phyloP scores from a whole-genome alignment of 2,329 filamentous ascomycete species.

The Claviceps digitariae region DNA sequence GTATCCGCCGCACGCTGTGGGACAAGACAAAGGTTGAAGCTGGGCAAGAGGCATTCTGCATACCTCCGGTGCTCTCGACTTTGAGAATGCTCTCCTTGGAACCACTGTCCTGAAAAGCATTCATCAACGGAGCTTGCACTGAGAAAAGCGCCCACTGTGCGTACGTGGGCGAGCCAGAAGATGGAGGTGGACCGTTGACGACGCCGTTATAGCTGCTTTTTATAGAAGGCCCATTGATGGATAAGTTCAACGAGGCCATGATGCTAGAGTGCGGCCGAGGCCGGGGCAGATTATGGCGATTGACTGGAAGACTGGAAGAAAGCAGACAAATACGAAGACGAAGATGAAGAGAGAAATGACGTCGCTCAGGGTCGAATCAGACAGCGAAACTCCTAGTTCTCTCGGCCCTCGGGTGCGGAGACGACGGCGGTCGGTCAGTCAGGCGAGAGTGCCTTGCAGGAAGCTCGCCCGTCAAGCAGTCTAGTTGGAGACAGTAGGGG shows the following conservation, averaged over 20 bases:
- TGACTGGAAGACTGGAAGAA: too few species aligned
- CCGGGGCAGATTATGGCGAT: not conserved
- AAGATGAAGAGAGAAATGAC: not conserved
- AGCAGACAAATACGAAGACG: not conserved
- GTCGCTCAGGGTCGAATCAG: not conserved
- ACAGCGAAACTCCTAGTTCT: not conserved
- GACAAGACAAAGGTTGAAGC: not conserved
- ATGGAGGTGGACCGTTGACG: slow-evolving; percentile 35
- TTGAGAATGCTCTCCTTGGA: slow-evolving; percentile 91
- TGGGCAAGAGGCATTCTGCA: slow-evolving; percentile 9
- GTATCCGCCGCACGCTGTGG: slow-evolving; percentile 1
- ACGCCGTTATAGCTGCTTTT: slow-evolving; percentile 61
- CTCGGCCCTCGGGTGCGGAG: not conserved
- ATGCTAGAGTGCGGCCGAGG: slow-evolving; percentile 8
- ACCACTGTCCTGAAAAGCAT: slow-evolving; percentile 77
- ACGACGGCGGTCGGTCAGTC: not conserved
- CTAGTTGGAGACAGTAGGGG: not conserved
- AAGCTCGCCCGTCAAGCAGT: not conserved
- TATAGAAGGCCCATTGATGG: slow-evolving; percentile 69
- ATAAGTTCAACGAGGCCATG: slow-evolving; percentile 73
- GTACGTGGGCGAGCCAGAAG: slow-evolving; percentile 61
- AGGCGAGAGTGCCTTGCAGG: too few species aligned
- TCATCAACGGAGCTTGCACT: slow-evolving; percentile 82
- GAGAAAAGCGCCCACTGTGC: slow-evolving; percentile 91
- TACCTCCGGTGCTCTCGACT: slow-evolving; percentile 82